phyloP scores from a whole-genome alignment of 73 alveolate genomes.

The Paramecium caudatum region DNA sequence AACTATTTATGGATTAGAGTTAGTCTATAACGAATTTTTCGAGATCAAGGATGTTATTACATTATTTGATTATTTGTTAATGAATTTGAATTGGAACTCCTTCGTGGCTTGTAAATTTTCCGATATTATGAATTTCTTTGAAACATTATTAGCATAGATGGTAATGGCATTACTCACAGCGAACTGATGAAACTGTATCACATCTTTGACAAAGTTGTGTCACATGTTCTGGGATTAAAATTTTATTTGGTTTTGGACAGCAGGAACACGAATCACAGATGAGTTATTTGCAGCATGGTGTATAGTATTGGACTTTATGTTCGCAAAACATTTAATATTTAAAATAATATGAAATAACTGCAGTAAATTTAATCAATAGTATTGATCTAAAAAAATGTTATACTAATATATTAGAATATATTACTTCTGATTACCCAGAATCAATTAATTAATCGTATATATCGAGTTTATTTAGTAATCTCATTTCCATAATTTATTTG shows the following conservation, averaged over 20 bases:
- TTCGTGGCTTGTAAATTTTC: conserved; percentile 10
- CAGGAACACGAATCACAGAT: conserved; percentile 45
- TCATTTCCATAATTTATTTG: background rate
- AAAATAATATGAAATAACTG: conserved; percentile 25
- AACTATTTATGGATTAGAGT: background rate
- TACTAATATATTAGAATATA: background rate
- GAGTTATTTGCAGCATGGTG: background rate
- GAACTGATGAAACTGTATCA: background rate
- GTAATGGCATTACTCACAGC: background rate
- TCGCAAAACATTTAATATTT: background rate
- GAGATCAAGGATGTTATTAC: background rate
- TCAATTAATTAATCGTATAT: conserved; percentile 28
- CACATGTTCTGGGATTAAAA: background rate
- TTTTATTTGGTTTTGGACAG: conserved; percentile 9
- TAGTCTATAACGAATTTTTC: background rate
- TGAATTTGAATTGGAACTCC: background rate
- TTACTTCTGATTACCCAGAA: conserved; percentile 8
- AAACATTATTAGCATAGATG: conserved; percentile 3
- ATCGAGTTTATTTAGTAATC: conserved; percentile 19
- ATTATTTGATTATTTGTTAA: background rate
- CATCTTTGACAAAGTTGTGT: conserved; percentile 11
- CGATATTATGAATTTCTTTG: conserved; percentile 3
- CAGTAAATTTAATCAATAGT: background rate
- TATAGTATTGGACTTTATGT: background rate
- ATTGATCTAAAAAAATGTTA: background rate